Evolutionary conservation across 2,329 filamentous ascomycete species (phyloP).

Genomic region (Aspergillus pseudonomiae): DNA sequence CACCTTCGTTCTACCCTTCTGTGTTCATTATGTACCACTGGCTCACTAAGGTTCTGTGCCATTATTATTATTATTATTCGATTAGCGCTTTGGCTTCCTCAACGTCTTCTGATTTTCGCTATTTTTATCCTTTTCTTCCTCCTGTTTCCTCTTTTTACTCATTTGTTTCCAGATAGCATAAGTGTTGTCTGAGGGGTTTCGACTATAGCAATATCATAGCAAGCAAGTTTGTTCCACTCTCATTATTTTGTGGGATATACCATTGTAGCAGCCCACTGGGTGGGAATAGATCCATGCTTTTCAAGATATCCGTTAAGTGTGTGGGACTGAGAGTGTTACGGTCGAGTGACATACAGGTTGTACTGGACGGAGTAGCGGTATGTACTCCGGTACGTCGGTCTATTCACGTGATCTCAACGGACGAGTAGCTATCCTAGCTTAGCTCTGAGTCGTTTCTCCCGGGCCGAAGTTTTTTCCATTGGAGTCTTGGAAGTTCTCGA

Average conservation of each 20-base stretch:
- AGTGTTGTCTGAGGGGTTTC: neutral
- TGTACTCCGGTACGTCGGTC: too few relatives aligned
- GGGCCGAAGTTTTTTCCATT: neutral
- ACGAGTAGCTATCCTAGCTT: neutral
- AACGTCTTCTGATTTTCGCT: neutral
- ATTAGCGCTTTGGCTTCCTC: slow-evolving; percentile 18
- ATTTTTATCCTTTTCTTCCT: neutral
- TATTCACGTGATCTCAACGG: neutral
- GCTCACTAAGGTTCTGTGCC: neutral
- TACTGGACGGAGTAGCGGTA: too few relatives aligned
- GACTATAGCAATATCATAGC: neutral
- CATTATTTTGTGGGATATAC: too few relatives aligned
- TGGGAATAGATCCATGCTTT: neutral
- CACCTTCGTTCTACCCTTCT: slow-evolving; percentile 9
- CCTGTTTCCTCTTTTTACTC: slow-evolving; percentile 4
- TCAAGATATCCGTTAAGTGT: too few relatives aligned
- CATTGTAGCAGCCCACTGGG: neutral
- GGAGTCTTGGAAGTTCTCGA: neutral
- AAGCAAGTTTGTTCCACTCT: too few relatives aligned
- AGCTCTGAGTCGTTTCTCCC: neutral
- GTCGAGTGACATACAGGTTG: neutral
- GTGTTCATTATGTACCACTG: slow-evolving; percentile 2
- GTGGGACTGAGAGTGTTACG: too few relatives aligned
- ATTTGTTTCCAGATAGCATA: neutral
- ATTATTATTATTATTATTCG: neutral